Evolutionary conservation across 2,329 filamentous ascomycete species (phyloP).

Genomic region (Botryotinia convoluta): DNA sequence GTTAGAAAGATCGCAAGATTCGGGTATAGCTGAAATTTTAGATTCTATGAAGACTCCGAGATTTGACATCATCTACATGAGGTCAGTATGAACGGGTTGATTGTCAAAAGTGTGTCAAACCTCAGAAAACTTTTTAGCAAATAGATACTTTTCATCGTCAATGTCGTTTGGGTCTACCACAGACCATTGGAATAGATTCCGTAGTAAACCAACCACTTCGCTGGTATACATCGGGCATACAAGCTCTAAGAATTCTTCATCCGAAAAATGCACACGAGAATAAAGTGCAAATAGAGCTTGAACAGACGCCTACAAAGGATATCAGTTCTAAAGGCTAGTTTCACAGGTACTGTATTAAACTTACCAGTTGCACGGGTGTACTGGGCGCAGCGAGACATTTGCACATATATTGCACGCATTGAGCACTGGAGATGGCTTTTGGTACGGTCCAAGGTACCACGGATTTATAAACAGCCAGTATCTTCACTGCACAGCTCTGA

Average conservation of each 20-base stretch:
- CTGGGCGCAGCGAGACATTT: constrained; percentile 67
- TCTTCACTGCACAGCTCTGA: constrained; percentile 70
- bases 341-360: constrained; percentile 28
- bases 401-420: constrained; percentile 68
- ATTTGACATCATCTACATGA: constrained; percentile 71
- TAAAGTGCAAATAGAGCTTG: constrained; percentile 85
- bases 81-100: constrained; percentile 18
- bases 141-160: constrained; percentile 86
- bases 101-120: constrained; percentile 45
- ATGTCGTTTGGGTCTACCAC: constrained; percentile 76
- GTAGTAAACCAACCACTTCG: constrained; percentile 69
- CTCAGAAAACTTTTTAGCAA: constrained; percentile 93
- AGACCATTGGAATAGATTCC: constrained; percentile 76
- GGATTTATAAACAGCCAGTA: constrained; percentile 73
- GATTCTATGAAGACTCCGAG: constrained; percentile 81
- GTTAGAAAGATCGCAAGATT: constrained; percentile 63
- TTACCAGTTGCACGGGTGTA: constrained; percentile 71
- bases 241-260: constrained; percentile 74
- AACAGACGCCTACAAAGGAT: constrained; percentile 61
- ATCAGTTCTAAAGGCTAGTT: constrained; percentile 25
- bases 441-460: constrained; percentile 86
- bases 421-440: constrained; percentile 70
- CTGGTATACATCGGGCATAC: constrained; percentile 75
- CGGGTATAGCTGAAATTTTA: constrained; percentile 66
- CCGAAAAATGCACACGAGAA: constrained; percentile 67